Base-by-base conservation (phyloP, 371 early-diverging fungal genomes). In the Funneliformis caledonium region DNA sequence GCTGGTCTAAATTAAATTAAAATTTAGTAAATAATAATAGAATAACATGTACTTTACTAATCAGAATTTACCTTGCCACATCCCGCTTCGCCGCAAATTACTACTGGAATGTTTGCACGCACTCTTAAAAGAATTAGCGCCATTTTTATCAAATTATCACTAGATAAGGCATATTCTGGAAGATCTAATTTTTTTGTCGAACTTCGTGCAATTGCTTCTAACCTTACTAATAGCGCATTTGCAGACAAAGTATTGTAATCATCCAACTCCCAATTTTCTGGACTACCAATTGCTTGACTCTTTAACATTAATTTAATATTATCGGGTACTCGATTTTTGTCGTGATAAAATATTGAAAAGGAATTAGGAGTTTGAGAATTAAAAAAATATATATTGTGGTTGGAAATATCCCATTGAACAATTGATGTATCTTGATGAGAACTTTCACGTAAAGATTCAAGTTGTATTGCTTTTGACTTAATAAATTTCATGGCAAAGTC, bases 111-210 rank as follows among this genome's bases (percentile, higher is more conserved):
- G 31, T 52, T 65, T 33, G 79, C 79, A 69, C 79, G 48, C 5
- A 48, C 68, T 69, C 79, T 22, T 14, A 78, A 37, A 69, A 78
- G 37, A 33, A 78, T 69, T 48, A 69, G 19, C 0, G 69, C 69
- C 79, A 78, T 78, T 47, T 78, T 78, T 10, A 56, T 22, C 3
- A 78, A 12, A 68, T 78, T 78, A 64, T 78, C 79, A 26, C 7
- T 37, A 4, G 79, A 78, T 50, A 78, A 43, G 1, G 79, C 79
- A 50, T 78, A 78, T n/a, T 22, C 12, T 16, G 69, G 56, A 12
- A 69, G 37, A 6, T 31, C 45, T 2, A 48, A 31, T 19, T 59
- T n/a, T 10, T 68, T 16, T 5, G 10, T 50, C 22, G 79, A 43
- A 14, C 7, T 69, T 31, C 59, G 56, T 19, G 69, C 79, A 5